These are phyloP conservation scores for Xylariaceae sp. DNA, from an alignment of 2,329 filamentous ascomycete genomes.

Conservation along the genomic window DNA sequence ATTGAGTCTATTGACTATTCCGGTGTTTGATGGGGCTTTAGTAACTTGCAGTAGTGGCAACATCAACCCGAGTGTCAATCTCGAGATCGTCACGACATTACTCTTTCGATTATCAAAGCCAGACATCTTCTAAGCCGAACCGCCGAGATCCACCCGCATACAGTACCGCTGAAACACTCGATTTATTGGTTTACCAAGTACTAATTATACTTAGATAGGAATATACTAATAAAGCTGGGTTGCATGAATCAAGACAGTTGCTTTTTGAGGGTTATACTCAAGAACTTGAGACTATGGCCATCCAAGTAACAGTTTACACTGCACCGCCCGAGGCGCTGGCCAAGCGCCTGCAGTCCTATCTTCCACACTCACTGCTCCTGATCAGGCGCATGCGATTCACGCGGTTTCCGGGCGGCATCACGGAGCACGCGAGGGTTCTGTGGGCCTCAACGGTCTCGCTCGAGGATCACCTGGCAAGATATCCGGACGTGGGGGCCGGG, in stretches of 20 bases:
- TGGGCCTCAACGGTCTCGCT: slow-evolving; percentile 17
- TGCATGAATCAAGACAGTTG: too few relatives aligned
- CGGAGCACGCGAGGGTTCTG: slow-evolving; percentile 50
- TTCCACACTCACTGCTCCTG: slow-evolving; percentile 66
- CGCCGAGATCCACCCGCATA: not conserved
- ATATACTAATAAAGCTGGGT: too few relatives aligned
- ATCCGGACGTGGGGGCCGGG: not conserved
- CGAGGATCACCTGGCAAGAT: not conserved
- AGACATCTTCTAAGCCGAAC: not conserved
- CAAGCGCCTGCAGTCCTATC: slow-evolving; percentile 53
- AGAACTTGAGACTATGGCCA: slow-evolving; percentile 17
- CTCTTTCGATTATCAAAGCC: not conserved
- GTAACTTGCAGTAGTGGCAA: too few relatives aligned
- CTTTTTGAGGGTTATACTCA: too few relatives aligned
- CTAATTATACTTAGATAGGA: not conserved
- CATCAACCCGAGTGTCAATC: too few relatives aligned
- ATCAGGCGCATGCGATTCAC: slow-evolving; percentile 68
- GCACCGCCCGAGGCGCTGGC: slow-evolving; percentile 47
- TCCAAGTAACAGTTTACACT: slow-evolving; percentile 36
- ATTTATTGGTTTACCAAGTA: not conserved
- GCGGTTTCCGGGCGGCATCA: slow-evolving; percentile 48
- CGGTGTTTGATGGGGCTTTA: too few relatives aligned
- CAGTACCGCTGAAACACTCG: not conserved
- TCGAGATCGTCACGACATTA: too few relatives aligned
- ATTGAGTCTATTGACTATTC: too few relatives aligned